Percentiles rank a stretch among this genome's conserved stretches.
These are phyloP conservation scores for Suillus weaverae DNA, from an alignment of 768 basidiomycete species.

Conservation along the genomic window DNA sequence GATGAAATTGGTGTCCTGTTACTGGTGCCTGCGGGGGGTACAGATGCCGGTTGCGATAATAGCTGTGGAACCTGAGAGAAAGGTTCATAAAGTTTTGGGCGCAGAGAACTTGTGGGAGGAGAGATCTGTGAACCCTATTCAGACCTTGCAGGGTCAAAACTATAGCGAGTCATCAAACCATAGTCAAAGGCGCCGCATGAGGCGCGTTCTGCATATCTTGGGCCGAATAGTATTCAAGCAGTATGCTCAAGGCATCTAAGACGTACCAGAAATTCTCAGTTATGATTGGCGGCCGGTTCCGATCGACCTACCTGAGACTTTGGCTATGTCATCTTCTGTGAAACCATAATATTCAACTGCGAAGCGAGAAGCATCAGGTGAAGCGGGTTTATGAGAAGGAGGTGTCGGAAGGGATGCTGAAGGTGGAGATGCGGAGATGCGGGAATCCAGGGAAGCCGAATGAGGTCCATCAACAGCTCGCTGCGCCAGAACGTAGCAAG, in stretches of 20 bases:
- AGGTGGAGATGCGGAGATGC: slow-evolving; percentile 69
- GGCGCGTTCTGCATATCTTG: slow-evolving; percentile 55
- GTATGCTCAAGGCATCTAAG: slow-evolving; percentile 61
- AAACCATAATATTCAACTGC: slow-evolving; percentile 69
- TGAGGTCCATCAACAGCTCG: slow-evolving; percentile 70
- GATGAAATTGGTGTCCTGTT: slow-evolving; percentile 59
- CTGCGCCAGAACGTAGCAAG: slow-evolving; percentile 78
- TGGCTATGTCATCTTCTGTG: slow-evolving; percentile 53
- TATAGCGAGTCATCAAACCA: slow-evolving; percentile 41
- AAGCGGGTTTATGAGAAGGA: slow-evolving; percentile 72
- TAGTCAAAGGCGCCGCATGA: slow-evolving; percentile 49
- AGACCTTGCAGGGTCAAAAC: slow-evolving; percentile 4
- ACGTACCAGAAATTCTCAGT: slow-evolving; percentile 7
- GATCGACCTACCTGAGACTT: slow-evolving; percentile 55
- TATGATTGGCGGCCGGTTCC: not conserved
- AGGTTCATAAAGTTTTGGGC: slow-evolving; percentile 42
- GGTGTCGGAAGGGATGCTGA: slow-evolving; percentile 80
- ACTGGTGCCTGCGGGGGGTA: slow-evolving; percentile 30
- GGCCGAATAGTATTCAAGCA: slow-evolving; percentile 71
- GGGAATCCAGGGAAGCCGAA: slow-evolving; percentile 70
- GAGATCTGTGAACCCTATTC: slow-evolving; percentile 40
- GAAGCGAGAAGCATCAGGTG: slow-evolving; percentile 67
- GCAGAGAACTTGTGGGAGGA: slow-evolving; percentile 44
- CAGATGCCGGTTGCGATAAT: slow-evolving; percentile 14
- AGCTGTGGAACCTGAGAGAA: slow-evolving; percentile 31